Percentiles rank a stretch among this genome's conserved stretches.
phyloP scores from a whole-genome alignment of 2,329 filamentous ascomycete species.

The Claviceps capensis region DNA sequence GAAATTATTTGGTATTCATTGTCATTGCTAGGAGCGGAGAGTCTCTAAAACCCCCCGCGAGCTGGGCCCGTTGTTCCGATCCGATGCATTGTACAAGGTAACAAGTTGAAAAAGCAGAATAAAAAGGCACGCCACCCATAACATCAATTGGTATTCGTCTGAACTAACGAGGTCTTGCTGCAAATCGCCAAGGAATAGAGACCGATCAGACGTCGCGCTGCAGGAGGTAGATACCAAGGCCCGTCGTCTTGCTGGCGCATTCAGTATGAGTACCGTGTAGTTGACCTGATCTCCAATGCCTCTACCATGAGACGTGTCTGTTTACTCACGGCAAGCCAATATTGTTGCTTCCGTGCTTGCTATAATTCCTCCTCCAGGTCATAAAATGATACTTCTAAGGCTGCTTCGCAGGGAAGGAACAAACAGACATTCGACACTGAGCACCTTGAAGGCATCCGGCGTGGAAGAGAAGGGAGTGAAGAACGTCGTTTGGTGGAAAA shows the following conservation, averaged over 20 bases:
- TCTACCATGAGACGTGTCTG: constrained; percentile 1
- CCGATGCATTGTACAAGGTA: not conserved
- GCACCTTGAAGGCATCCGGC: too few relatives aligned
- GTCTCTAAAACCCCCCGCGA: not conserved
- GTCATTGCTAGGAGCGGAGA: too few relatives aligned
- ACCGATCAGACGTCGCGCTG: not conserved
- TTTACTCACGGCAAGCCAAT: not conserved
- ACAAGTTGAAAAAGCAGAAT: not conserved
- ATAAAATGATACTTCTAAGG: too few relatives aligned
- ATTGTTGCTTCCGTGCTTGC: not conserved
- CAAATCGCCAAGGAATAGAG: not conserved
- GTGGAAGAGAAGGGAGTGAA: too few relatives aligned
- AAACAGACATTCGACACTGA: not conserved
- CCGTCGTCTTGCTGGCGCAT: not conserved
- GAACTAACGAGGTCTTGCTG: not conserved
- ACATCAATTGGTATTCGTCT: not conserved
- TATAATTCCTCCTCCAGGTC: not conserved
- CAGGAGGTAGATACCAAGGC: not conserved
- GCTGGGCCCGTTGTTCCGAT: too few relatives aligned
- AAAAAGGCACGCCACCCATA: not conserved
- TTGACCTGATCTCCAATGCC: constrained; percentile 1
- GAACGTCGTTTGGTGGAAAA: too few relatives aligned
- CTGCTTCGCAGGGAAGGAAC: not conserved
- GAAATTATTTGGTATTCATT: too few relatives aligned
- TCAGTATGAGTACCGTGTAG: not conserved